Percentiles rank a stretch among this genome's conserved stretches.
Evolutionary conservation across 768 basidiomycete species (phyloP).

Genomic region (Trametes punicea): DNA sequence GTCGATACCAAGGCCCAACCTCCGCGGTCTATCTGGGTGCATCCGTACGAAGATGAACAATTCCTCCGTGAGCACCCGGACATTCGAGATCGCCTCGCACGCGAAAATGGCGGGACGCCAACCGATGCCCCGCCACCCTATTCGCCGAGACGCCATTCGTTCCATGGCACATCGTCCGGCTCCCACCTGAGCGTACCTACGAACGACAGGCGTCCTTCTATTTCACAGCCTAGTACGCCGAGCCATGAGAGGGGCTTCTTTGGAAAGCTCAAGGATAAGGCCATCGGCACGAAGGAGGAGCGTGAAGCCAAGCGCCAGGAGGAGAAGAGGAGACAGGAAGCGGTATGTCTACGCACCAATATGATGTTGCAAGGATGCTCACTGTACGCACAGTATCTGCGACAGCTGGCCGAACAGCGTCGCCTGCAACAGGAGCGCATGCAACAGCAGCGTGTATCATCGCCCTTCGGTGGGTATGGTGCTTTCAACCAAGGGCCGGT

Average conservation of each 20-base stretch:
- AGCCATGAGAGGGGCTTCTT: constrained; percentile 47
- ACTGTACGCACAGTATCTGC: constrained; percentile 20
- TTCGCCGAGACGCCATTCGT: constrained; percentile 29
- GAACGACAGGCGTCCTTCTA: constrained; percentile 2
- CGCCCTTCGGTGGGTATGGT: constrained; percentile 3
- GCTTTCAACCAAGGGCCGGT: neutral
- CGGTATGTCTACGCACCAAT: constrained; percentile 4
- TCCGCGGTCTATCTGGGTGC: constrained; percentile 66
- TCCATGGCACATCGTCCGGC: constrained; percentile 16
- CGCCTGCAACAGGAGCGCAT: constrained; percentile 18
- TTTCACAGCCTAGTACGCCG: constrained; percentile 22
- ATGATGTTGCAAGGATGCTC: neutral
- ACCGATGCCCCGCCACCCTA: constrained; percentile 25
- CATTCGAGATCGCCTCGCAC: constrained; percentile 35
- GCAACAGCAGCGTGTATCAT: constrained; percentile 19
- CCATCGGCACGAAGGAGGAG: constrained; percentile 63
- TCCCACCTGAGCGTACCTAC: constrained; percentile 13
- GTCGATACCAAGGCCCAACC: constrained; percentile 63
- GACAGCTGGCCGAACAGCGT: constrained; percentile 18
- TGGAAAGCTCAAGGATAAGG: constrained; percentile 59
- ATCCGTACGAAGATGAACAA: constrained; percentile 67
- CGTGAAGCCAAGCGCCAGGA: constrained; percentile 41
- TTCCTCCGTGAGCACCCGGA: constrained; percentile 58
- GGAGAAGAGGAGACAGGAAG: constrained; percentile 24
- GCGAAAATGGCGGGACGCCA: constrained; percentile 6